Evolutionary conservation across 2,329 filamentous ascomycete species (phyloP).

Genomic region (Aspergillus pseudoglaucus): DNA sequence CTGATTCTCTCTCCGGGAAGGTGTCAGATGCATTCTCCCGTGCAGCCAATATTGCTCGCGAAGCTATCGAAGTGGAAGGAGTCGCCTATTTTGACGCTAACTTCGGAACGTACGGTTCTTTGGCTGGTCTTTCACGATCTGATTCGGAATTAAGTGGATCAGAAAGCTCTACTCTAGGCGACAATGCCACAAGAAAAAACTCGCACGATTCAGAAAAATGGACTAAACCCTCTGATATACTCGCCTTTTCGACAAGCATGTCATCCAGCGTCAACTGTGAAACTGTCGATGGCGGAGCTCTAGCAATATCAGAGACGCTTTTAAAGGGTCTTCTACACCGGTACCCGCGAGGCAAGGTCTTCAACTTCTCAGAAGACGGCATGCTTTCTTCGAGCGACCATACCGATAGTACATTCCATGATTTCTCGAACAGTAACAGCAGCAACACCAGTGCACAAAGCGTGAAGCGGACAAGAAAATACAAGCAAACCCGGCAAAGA

Average conservation of each 20-base stretch:
- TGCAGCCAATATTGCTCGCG: slow-evolving; percentile 37
- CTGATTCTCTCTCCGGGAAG: neutral
- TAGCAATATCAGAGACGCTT: slow-evolving; percentile 33
- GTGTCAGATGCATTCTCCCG: slow-evolving; percentile 31
- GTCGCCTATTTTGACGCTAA: slow-evolving; percentile 19
- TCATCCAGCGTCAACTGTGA: slow-evolving; percentile 21
- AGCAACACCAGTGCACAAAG: neutral
- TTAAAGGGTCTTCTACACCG: slow-evolving; percentile 38
- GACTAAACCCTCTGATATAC: slow-evolving; percentile 5
- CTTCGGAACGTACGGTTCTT: neutral
- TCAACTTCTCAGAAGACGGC: slow-evolving; percentile 39
- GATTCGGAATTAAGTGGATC: neutral
- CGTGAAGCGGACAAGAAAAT: neutral
- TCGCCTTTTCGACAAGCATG: slow-evolving; percentile 8
- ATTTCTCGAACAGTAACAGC: neutral
- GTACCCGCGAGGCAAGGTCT: slow-evolving; percentile 44
- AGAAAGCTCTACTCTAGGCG: neutral
- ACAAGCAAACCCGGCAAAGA: slow-evolving; percentile 9
- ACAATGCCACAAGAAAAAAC: neutral
- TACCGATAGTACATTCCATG: slow-evolving; percentile 5
- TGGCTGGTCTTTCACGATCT: neutral
- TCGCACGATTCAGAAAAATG: neutral
- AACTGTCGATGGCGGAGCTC: slow-evolving; percentile 5
- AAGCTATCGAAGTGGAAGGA: slow-evolving; percentile 35
- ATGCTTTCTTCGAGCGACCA: slow-evolving; percentile 21